These are phyloP conservation scores for Fusarium proliferatum DNA, from an alignment of 2,329 filamentous ascomycete species.

Conservation along the genomic window DNA sequence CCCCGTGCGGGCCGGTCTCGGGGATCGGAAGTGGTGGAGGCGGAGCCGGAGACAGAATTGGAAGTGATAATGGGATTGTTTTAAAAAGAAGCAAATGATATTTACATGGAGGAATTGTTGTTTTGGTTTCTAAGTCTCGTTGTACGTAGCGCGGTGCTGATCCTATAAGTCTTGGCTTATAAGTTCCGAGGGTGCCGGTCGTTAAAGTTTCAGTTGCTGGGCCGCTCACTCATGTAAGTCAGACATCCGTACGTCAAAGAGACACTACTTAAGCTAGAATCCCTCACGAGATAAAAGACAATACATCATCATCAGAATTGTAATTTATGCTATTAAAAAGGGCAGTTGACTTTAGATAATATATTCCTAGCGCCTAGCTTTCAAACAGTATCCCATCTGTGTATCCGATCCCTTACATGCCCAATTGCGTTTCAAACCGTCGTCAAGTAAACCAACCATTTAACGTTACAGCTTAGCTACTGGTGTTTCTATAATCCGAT, in stretches of 20 bases:
- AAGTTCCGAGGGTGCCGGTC: constrained; percentile 23
- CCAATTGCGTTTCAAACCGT: background rate
- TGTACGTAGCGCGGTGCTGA: background rate
- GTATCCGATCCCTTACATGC: background rate
- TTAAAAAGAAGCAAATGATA: background rate
- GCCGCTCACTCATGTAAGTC: background rate
- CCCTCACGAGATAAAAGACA: background rate
- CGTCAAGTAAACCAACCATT: background rate
- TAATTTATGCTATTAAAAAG: background rate
- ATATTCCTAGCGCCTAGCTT: background rate
- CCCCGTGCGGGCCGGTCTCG: constrained; percentile 28
- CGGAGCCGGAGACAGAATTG: constrained; percentile 31
- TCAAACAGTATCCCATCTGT: background rate
- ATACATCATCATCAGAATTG: background rate
- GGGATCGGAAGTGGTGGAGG: constrained; percentile 32
- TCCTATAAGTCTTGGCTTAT: background rate
- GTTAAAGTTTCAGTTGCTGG: constrained; percentile 12
- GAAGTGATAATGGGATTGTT: background rate
- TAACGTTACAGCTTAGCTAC: constrained; percentile 47
- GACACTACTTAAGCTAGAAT: background rate
- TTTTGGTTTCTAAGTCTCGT: background rate
- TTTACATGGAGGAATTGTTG: background rate
- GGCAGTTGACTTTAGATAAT: background rate
- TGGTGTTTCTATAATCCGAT: constrained; percentile 1
- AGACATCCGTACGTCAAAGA: background rate